Conservation (phyloP, 2,329 filamentous ascomycete species). For the Cladosporium sp. region DNA sequence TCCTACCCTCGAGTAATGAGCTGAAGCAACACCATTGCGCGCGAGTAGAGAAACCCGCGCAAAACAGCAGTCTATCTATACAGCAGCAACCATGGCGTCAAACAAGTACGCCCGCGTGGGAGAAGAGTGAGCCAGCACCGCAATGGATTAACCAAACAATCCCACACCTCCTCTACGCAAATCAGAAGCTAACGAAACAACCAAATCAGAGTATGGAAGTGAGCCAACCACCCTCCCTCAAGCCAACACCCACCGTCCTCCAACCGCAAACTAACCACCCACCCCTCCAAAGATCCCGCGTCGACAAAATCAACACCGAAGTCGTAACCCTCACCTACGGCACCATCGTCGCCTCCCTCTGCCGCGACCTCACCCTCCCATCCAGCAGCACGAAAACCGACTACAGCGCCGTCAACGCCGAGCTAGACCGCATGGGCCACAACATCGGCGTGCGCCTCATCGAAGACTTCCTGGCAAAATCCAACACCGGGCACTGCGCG, state of each 20-base stretch:
- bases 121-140: conserved; percentile 60
- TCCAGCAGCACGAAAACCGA: conserved; percentile 60
- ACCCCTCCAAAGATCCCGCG: conserved; percentile 65
- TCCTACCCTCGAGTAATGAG: conserved; percentile 20
- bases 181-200: not conserved
- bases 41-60: conserved; percentile 18
- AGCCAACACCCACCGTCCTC: not conserved
- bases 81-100: conserved; percentile 42
- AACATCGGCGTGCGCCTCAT: conserved; percentile 95
- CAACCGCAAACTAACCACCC: not conserved
- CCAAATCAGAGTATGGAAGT: conserved; percentile 79
- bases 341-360: conserved; percentile 92
- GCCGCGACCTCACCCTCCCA: conserved; percentile 68
- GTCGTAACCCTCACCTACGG: conserved; percentile 96
- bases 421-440: conserved; percentile 98
- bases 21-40: conserved; percentile 19
- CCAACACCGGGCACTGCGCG: conserved; percentile 78
- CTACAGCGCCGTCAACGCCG: conserved; percentile 93
- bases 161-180: conserved; percentile 10
- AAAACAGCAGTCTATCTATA: not conserved
- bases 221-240: conserved; percentile 40
- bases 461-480: conserved; percentile 96
- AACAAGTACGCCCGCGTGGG: conserved; percentile 65
- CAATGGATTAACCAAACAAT: not conserved
- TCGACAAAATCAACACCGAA: conserved; percentile 98